Conservation (phyloP, 2,329 filamentous ascomycete genomes). For the Pyrenochaeta sp. region DNA sequence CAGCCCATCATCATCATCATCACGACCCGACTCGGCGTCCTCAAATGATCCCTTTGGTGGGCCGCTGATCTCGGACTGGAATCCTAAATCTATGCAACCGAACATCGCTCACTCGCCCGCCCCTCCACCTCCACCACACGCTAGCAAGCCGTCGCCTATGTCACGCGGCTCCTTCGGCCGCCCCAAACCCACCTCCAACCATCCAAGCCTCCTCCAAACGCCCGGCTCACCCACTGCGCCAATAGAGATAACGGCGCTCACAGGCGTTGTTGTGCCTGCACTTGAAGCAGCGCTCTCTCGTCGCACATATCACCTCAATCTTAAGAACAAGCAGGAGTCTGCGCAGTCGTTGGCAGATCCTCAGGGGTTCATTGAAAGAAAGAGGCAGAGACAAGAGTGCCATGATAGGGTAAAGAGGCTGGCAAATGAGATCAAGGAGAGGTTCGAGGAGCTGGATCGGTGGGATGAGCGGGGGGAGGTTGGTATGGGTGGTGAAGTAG, state of each 20-base stretch:
- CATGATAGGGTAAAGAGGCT: constrained; percentile 85
- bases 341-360: constrained; percentile 63
- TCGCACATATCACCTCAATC: constrained; percentile 68
- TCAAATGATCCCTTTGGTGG: constrained; percentile 43
- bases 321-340: constrained; percentile 51
- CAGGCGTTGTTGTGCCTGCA: constrained; percentile 91
- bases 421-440: constrained; percentile 80
- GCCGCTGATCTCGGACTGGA: constrained; percentile 26
- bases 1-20: constrained; percentile 14
- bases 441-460: constrained; percentile 90
- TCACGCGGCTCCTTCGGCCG: constrained; percentile 42
- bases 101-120: constrained; percentile 11
- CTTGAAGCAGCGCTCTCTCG: constrained; percentile 89
- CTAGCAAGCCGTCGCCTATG: constrained; percentile 28
- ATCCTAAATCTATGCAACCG: constrained; percentile 9
- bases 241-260: constrained; percentile 82
- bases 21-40: constrained; percentile 32
- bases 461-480: constrained; percentile 87
- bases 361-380: constrained; percentile 54
- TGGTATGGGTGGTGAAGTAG: constrained; percentile 91
- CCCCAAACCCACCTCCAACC: constrained; percentile 32
- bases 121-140: constrained; percentile 17
- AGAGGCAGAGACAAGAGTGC: constrained; percentile 61
- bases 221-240: constrained; percentile 63
- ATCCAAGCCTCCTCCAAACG: constrained; percentile 48